Conservation (phyloP, 306 rosid species). For the Trifolium pratense region DNA sequence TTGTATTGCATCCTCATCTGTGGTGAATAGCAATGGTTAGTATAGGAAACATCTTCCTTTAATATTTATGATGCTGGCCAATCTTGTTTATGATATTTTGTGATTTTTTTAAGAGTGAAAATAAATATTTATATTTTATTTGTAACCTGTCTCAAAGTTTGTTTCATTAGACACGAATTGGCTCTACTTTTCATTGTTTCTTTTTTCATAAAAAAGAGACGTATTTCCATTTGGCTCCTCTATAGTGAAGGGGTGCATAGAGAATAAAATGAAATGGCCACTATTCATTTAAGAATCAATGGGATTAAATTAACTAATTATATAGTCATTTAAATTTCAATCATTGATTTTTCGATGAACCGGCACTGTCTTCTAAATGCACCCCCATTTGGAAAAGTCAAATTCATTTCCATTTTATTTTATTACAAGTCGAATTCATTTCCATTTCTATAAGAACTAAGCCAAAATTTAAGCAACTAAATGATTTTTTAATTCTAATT, state of each 20-base stretch:
- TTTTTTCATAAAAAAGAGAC: not conserved
- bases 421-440: too few species aligned
- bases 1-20: conserved; percentile 41
- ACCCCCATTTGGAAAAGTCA: not conserved
- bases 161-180: not conserved
- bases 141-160: not conserved
- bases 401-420: too few species aligned
- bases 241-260: not conserved
- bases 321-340: not conserved
- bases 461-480: not conserved
- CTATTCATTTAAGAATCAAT: too few species aligned
- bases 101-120: conserved; percentile 19
- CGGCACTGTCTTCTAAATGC: not conserved
- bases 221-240: conserved; percentile 10
- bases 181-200: not conserved
- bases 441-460: not conserved
- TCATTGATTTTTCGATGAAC: not conserved
- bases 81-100: conserved; percentile 13
- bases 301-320: not conserved
- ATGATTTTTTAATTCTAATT: not conserved
- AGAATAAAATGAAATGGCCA: too few species aligned
- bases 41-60: conserved; percentile 11
- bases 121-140: not conserved
- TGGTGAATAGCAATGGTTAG: conserved; percentile 56
- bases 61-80: conserved; percentile 17